These are phyloP conservation scores for Warburgia ugandensis DNA, from an alignment of 164 flowering plant genomes.

Conservation along the genomic window DNA sequence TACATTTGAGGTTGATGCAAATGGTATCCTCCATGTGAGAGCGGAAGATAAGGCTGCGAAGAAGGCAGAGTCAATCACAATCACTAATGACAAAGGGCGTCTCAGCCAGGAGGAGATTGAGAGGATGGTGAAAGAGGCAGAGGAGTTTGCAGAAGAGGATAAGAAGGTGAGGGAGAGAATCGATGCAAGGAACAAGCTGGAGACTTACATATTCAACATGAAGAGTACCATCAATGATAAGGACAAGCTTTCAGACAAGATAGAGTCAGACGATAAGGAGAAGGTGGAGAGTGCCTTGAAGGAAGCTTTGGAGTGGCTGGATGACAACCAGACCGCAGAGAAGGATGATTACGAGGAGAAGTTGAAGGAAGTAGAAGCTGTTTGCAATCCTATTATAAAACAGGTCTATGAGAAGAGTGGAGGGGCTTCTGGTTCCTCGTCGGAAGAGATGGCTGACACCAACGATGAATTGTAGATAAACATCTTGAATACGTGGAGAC, in stretches of 20 bases:
- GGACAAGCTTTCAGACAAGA: constrained; percentile 46
- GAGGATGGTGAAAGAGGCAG: constrained; percentile 42
- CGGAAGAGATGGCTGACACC: constrained; percentile 24
- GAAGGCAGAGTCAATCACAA: constrained; percentile 35
- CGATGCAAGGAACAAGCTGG: constrained; percentile 47
- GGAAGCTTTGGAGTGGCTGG: constrained; percentile 54
- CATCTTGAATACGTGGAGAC: background rate
- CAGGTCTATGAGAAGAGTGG: constrained; percentile 36
- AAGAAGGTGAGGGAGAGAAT: constrained; percentile 36
- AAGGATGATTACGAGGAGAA: constrained; percentile 51
- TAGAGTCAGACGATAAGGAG: constrained; percentile 44
- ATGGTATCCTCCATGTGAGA: constrained; percentile 42
- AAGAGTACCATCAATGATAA: constrained; percentile 39
- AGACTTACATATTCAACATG: constrained; percentile 47
- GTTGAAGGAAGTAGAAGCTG: constrained; percentile 44
- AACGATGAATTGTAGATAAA: constrained; percentile 33
- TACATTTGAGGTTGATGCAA: constrained; percentile 52
- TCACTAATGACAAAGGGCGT: constrained; percentile 46
- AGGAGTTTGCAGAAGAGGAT: constrained; percentile 48
- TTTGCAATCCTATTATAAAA: constrained; percentile 43
- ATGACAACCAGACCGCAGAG: constrained; percentile 44
- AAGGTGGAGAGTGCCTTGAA: constrained; percentile 36
- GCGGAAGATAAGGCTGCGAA: constrained; percentile 53
- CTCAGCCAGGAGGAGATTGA: constrained; percentile 51
- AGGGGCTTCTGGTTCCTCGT: constrained; percentile 12